Base-by-base conservation (phyloP, 257 asterid species). In the Nicotiana noctiflora region DNA sequence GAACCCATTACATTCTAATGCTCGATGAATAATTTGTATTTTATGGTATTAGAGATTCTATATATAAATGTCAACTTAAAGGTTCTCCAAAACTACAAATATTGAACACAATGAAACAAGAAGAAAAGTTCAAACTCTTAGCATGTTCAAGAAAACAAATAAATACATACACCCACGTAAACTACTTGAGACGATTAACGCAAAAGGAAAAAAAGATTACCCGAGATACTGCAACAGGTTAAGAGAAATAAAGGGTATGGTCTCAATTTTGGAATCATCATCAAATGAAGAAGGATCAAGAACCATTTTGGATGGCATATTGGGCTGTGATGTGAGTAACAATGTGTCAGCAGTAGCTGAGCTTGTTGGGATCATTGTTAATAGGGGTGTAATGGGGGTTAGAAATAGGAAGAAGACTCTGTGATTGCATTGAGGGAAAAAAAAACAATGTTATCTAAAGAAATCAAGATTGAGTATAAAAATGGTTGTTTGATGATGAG, bases 151-250 rank as follows among this genome's bases (percentile, higher is more conserved):
- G 63, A n/a, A 59, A 59, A 59, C 13, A 59, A 59, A 59, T 1
- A 1, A 37, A 65, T 8, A 7, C 40, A 17, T 59, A 8, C 2
- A 59, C 64, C 14, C 29, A 59, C 3, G 8, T 29, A 59, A 57
- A n/a, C 5, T 7, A 19, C 8, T 19, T 59, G 14, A 57, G 9
- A n/a, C 3, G 13, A 57, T 8, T 2, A 19, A 32, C 29, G 55
- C 72, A 64, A 53, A 49, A 34, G 49, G n/a, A 64, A 56, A 13
- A 19, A 59, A 81, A 6, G 8, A 19, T 88, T 87, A 94, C 98
- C 98, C 96, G 2, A 95, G 87, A 88, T 84, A 93, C 5, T 88
- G 70, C 89, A 92, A 81, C 80, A 93, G 81, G 83, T 88, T 86
- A 55, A 89, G 84, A 15, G 92, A 63, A 74, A 93, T 81, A 15